Base-by-base conservation (phyloP, 2,329 filamentous ascomycete genomes). In the Tolypocladium sp. region DNA sequence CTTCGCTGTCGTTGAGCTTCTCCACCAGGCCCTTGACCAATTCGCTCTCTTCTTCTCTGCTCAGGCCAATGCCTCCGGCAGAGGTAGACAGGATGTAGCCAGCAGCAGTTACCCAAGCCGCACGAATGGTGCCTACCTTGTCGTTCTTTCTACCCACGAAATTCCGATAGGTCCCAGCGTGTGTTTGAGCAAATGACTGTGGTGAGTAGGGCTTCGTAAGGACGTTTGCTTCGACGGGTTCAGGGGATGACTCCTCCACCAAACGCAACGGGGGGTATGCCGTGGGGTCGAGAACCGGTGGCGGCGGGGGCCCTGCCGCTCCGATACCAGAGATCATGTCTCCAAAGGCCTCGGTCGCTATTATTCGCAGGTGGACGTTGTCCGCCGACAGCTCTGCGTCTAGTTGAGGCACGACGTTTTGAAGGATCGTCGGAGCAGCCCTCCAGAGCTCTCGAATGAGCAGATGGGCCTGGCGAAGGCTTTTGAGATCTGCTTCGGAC, bases 271-370 rank as follows among this genome's bases (percentile, higher is more conserved):
- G 88, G n/a, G 93, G 93, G 68, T 95, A 97, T 37, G 89, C 87
- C 27, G 89, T 83, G 15, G 93, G 90, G 67, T 97, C 91, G 68
- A 96, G 81, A 2, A 78, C 73, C 12, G 88, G 83, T 8, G 85
- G 76, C 17, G 89, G 84, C 20, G 92, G 91, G 58, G 91, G 90
- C 0, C 93, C 93, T 62, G 92, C 91, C 61, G 93, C 90, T 56
- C 93, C 93, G 70, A 97, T 95, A 7, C 93, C 93, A 46, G 93
- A 88, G 33, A 95, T 89, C 80, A 99, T 92, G 69, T 97, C 93
- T 57, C 95, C 94, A 44, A 99, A 84, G 0, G 94, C 96, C 73
- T 97, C 91, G 0, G 93, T 96, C 2, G 93, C 93, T 59, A 99
- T 82, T 60, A 91, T 82, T 57, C 94, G 89, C 58, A 99, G 78